A percentile compares a stretch with the other conserved stretches of the same genome.
Evolutionary conservation across 139 green algal genomes (phyloP).

Genomic region (Coelastrella sp.): DNA sequence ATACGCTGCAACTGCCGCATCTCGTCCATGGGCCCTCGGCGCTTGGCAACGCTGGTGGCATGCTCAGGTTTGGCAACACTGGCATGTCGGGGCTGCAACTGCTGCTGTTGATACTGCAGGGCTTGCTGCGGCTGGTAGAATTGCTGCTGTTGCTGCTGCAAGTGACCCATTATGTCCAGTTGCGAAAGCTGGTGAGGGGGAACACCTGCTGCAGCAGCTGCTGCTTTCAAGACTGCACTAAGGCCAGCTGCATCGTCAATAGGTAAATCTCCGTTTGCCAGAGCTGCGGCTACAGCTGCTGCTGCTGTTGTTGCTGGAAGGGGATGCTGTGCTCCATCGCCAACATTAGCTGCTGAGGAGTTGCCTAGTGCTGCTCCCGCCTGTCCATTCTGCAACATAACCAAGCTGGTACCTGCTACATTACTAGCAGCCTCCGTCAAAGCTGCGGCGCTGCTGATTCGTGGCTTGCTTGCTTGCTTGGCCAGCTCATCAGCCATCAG

Average conservation of each 20-base stretch:
- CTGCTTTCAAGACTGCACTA: too few relatives aligned
- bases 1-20: slow-evolving; percentile 92
- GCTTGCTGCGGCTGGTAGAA: background rate
- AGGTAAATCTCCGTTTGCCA: too few relatives aligned
- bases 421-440: background rate
- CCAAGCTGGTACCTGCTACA: background rate
- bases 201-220: too few relatives aligned
- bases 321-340: background rate
- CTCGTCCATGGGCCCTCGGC: slow-evolving; percentile 91
- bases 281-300: background rate
- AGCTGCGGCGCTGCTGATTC: background rate
- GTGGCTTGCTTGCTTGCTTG: background rate
- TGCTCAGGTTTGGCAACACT: slow-evolving; percentile 38
- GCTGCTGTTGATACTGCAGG: slow-evolving; percentile 22
- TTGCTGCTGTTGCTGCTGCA: slow-evolving; percentile 8
- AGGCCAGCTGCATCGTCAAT: too few relatives aligned
- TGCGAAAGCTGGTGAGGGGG: too few relatives aligned
- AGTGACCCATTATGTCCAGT: too few relatives aligned
- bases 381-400: background rate
- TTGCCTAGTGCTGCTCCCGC: background rate
- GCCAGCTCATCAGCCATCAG: background rate
- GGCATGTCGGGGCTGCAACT: slow-evolving; percentile 34
- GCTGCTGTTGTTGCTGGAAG: background rate
- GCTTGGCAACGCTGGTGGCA: slow-evolving; percentile 42
- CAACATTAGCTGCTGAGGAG: background rate